A percentile compares a stretch with the other conserved stretches of the same genome.
Evolutionary conservation across 2,329 filamentous ascomycete genomes (phyloP).

Genomic region (Ascochyta viciae-villosae): DNA sequence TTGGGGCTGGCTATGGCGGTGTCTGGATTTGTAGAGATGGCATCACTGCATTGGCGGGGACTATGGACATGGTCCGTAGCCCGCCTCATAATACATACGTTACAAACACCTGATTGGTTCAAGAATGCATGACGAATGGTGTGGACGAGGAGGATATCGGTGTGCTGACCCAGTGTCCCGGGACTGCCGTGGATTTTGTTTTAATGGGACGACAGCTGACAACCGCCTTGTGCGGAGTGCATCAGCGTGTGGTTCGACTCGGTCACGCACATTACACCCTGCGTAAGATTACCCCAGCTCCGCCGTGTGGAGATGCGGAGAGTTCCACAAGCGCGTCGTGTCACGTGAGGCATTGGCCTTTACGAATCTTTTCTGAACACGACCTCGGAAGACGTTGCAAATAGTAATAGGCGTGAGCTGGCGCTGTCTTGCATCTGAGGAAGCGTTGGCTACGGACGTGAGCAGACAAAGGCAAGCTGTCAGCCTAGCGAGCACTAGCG

Average conservation of each 20-base stretch:
- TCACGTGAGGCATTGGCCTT: neutral
- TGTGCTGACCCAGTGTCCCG: neutral
- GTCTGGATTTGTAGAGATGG: conserved; percentile 20
- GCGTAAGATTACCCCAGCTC: conserved; percentile 12
- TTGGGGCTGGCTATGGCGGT: conserved; percentile 23
- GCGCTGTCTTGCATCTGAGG: neutral
- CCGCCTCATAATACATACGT: conserved; percentile 29
- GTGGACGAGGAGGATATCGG: neutral
- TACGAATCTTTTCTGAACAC: neutral
- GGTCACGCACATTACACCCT: neutral
- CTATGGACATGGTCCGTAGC: conserved; percentile 23
- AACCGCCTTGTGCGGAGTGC: neutral
- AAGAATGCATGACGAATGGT: neutral
- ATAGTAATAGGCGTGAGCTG: neutral
- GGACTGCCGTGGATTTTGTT: neutral
- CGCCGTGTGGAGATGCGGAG: conserved; percentile 1
- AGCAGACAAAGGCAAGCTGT: neutral
- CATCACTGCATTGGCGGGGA: conserved; percentile 24
- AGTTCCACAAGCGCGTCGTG: conserved; percentile 2
- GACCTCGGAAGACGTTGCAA: neutral
- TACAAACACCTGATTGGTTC: neutral
- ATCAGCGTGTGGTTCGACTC: neutral
- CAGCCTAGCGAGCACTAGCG: conserved; percentile 19
- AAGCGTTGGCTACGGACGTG: neutral
- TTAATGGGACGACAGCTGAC: conserved; percentile 8